Base-by-base conservation (phyloP, 331 rosid species). In the Stylosanthes scabra region DNA sequence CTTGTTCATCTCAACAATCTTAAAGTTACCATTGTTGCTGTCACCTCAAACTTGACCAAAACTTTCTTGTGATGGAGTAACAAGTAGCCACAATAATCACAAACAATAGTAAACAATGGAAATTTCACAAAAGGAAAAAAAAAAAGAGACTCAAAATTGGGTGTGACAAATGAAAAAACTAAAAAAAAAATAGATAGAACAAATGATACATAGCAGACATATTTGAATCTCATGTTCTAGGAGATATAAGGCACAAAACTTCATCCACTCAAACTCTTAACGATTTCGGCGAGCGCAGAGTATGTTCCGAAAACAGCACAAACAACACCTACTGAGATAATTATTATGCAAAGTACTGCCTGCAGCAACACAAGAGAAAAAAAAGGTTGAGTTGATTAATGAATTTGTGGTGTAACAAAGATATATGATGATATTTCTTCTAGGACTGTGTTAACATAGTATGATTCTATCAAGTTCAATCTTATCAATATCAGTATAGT, bases 281-380 rank as follows among this genome's bases (percentile, higher is more conserved):
- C 50, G 41, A 94, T 94, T 77, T 85, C 86, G 2, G 82, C 2
- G 2, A 94, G 54, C 2, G 99, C 91, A 1, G 99, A 89, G 70
- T 84, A 94, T 0, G 97, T 80, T 70, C 99, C 99, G 9, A 89
- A 62, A 20, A 10, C 58, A 8, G 96, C 74, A 11, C 89, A 87
- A 25, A 86, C 56, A 7, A 79, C 80, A 0, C 99, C 99, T 61
- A 89, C 86, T 44, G 44, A 66, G 60, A 94, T 91, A 0, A 94
- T 76, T 66, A 63, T 40, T 34, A 46, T 16, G 80, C 99, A 91
- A 25, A 86, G 69, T 27, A 80, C 47, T 58, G 49, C 83, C 99
- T 94, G 96, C 60, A 83, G 40, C 42, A 46, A 54, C 11, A 10
- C 14, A 49, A 31, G 81, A 9, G 66, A 28, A 9, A 40, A 27